phyloP scores from a whole-genome alignment of 176 grass and related monocot genomes.

The Carex scoparia region DNA sequence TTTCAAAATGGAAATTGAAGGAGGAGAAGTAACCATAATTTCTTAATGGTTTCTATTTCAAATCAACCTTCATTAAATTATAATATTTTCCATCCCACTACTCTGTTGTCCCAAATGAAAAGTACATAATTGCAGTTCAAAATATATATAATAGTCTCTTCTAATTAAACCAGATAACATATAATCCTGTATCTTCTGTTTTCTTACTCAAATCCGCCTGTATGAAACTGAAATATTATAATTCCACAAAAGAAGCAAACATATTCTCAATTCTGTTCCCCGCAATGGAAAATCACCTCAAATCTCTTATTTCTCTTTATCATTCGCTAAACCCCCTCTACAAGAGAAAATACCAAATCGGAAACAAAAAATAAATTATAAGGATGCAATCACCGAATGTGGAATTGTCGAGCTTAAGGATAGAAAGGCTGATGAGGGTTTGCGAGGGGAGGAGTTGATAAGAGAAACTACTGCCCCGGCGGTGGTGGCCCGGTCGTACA shows the following conservation, averaged over 20 bases:
- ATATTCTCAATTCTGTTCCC: neutral
- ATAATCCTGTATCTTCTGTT: neutral
- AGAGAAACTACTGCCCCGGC: conserved; percentile 49
- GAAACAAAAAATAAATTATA: neutral
- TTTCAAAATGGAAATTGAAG: neutral
- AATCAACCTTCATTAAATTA: neutral
- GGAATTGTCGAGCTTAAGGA: conserved; percentile 79
- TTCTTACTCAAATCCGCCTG: neutral
- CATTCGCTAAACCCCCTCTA: neutral
- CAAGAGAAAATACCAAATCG: neutral
- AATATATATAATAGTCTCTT: neutral
- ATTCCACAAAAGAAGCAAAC: neutral
- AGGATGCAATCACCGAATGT: conserved; percentile 49
- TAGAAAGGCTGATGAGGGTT: conserved; percentile 47
- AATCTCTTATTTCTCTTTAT: neutral
- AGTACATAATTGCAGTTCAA: neutral
- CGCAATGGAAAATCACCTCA: neutral
- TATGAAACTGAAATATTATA: neutral
- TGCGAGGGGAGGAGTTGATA: conserved; percentile 54
- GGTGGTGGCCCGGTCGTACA: neutral
- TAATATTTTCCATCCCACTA: neutral
- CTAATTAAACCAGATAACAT: neutral
- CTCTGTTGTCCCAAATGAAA: neutral
- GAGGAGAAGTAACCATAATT: neutral
- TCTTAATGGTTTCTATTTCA: neutral